Evolutionary conservation across 306 rosid genomes (phyloP).

Genomic region (Sesbania bispinosa): DNA sequence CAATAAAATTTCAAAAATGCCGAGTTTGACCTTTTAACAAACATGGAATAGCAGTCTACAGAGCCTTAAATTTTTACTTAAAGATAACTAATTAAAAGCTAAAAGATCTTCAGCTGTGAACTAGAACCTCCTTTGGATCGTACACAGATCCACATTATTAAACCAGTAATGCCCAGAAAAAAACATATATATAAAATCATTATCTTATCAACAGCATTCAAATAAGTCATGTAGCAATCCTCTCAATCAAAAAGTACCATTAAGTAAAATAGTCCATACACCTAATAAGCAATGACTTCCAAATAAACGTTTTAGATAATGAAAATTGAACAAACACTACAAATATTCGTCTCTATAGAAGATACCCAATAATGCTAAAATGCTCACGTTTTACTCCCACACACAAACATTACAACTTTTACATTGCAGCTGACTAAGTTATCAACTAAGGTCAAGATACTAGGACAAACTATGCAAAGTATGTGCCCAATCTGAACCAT

Average conservation of each 20-base stretch:
- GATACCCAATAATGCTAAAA: too few species aligned
- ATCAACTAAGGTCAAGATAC: neutral
- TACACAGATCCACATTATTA: neutral
- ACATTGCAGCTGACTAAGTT: neutral
- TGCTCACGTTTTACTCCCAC: too few species aligned
- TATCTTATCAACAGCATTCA: neutral
- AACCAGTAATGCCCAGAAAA: neutral
- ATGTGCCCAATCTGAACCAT: neutral
- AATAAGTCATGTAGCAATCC: neutral
- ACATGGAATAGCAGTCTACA: neutral
- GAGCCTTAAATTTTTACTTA: neutral
- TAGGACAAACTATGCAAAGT: neutral
- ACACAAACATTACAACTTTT: neutral
- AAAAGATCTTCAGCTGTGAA: neutral
- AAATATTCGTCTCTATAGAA: too few species aligned
- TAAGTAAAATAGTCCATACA: neutral
- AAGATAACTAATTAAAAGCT: neutral
- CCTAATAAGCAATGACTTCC: neutral
- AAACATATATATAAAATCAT: neutral
- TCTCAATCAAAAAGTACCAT: neutral
- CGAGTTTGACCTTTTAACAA: neutral
- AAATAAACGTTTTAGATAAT: neutral
- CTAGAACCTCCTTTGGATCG: neutral
- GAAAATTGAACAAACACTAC: neutral
- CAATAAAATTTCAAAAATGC: neutral